Base-by-base conservation (phyloP, 495 filamentous ascomycete species). In the Penicillium herquei region DNA sequence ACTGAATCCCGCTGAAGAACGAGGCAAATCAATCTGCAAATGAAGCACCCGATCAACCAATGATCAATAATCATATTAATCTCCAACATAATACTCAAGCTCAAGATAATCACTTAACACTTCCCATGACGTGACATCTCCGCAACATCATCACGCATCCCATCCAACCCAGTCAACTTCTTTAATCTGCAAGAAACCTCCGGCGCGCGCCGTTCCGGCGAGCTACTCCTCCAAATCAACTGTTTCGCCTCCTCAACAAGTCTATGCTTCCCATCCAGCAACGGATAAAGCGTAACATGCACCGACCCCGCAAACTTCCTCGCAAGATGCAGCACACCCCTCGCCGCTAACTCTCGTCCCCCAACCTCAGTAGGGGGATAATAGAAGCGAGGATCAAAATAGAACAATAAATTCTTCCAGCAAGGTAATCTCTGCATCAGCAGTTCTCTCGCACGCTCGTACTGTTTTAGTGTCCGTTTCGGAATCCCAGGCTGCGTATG, bases 321-420 rank as follows among this genome's bases (percentile, higher is more conserved):
- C 1, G 66, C 67, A 3, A 76, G 66, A 48, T 69, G 62, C 21
- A 67, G 55, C 1, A 76, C 69, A 0, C 71, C 73, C 12, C 69
- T 55, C 0, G 67, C 66, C 7, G 70, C 61, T 3, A 67, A 56
- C 51, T 71, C 67, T 16, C 65, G 32, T 3, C 70, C 66, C 4
- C 67, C 70, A 1, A 66, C 67, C 5, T 55, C 50, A 0, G 59
- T 58, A 33, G 66, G 58, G 0, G 71, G 70, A 40, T 65, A 76
- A 57, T 70, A 75, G 41, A 72, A 74, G 10, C 69, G 53, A 11
- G 70, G 73, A 55, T 76, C 71, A 4, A 76, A 51, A 44, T 74
- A 74, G 41, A 73, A 67, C 4, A 74, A 44, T 0, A 70, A 63
- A 30, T 42, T 62, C 9, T 51, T 49, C 67, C 67, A 69, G 0